Base-by-base conservation (phyloP, 352 stramenopile genomes). In the Peronospora tabacina region DNA sequence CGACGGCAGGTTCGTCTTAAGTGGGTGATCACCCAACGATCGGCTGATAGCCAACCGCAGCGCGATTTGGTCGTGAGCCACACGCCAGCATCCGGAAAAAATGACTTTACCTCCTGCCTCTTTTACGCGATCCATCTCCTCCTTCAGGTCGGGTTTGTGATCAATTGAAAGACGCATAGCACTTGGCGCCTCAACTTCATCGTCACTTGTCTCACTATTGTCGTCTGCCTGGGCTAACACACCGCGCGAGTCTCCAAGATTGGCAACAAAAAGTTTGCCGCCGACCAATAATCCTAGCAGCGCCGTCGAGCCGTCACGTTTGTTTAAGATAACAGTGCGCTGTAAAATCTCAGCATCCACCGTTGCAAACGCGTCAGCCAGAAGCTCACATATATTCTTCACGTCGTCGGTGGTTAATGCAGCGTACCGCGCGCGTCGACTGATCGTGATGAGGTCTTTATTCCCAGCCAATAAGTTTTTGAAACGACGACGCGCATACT, bases 21-120 rank as follows among this genome's bases (percentile, higher is more conserved):
- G 65, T 28, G 74, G 80, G 44, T 90, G 80, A 34, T 90, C 80
- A n/a, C 80, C 80, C 2, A 90, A 52, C 30, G 80, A 87, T 36
- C 80, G 70, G 38, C 75, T 90, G 24, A 90, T 82, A 10, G 80
- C 80, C n/a, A 90, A 49, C 0, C 80, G 76, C 20, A 90, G 45
- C 5, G 75, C 68, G 11, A 87, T 70, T 39, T 81, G 65, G 55
- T 86, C 72, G 46, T 90, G 80, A 9, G 80, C 75, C n/a, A 90
- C 80, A 22, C 80, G 80, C 80, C 80, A 90, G 52, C 80, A 90
- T 19, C 80, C 80, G 5, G 80, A 90, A 46, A 75, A 88, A 10
- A 90, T 81, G 16, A 90, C 73, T 43, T 87, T 86, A 22, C 80
- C 80, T 12, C 80, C 80, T 5, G 80, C 77, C 22, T 72, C 68